phyloP scores from a whole-genome alignment of 192 early-diverging fungal genomes.

The Coemansia reversa region DNA sequence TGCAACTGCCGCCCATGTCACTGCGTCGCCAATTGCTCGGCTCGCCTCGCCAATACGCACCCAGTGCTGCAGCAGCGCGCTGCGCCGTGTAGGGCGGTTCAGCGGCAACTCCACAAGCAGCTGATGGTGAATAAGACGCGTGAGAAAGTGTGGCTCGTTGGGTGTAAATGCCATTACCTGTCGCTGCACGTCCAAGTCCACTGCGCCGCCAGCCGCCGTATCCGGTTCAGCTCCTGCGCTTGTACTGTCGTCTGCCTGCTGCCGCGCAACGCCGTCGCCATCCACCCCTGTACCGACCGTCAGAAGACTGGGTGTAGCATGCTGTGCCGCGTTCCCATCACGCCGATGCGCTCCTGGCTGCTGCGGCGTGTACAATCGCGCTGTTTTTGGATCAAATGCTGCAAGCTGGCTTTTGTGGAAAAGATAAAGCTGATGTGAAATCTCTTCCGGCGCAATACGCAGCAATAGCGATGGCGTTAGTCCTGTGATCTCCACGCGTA shows the following conservation, averaged over 20 bases:
- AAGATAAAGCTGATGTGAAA: constrained; percentile 69
- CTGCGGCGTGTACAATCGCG: constrained; percentile 38
- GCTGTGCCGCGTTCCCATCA: neutral
- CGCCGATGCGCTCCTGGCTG: neutral
- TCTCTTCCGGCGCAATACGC: constrained; percentile 57
- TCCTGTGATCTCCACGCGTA: constrained; percentile 58
- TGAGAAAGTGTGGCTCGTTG: constrained; percentile 69
- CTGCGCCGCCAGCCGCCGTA: neutral
- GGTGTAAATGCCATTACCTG: constrained; percentile 57
- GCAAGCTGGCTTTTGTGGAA: constrained; percentile 58
- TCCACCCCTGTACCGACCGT: constrained; percentile 14
- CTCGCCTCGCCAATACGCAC: constrained; percentile 61
- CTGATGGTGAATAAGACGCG: constrained; percentile 66
- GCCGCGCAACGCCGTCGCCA: no score
- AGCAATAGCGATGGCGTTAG: constrained; percentile 65
- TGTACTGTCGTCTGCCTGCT: neutral
- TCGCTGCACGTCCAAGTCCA: constrained; percentile 24
- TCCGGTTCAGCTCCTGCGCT: constrained; percentile 1
- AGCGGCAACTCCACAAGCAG: constrained; percentile 60
- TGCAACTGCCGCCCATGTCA: constrained; percentile 66
- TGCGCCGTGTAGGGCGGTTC: constrained; percentile 52
- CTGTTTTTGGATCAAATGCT: constrained; percentile 34
- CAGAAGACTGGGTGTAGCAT: constrained; percentile 28
- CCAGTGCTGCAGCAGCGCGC: constrained; percentile 66
- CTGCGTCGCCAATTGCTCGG: constrained; percentile 60